These are phyloP conservation scores for Lepidium campestre DNA, from an alignment of 441 rosid species.

Conservation along the genomic window DNA sequence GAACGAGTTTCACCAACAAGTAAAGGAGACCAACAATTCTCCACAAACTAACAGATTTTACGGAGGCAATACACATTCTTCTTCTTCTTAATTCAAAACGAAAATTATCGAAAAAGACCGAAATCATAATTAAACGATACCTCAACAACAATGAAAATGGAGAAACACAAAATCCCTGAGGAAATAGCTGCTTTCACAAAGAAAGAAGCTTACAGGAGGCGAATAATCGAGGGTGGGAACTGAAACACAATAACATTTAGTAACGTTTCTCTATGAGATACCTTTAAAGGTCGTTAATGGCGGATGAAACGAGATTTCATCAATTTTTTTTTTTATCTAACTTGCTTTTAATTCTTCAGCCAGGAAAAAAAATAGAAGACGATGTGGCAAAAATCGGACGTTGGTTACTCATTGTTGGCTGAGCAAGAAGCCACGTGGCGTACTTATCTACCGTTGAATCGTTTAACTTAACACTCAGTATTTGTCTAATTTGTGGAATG, in stretches of 20 bases:
- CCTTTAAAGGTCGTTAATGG: slow-evolving; percentile 26
- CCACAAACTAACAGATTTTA: background rate
- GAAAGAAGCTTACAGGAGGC: background rate
- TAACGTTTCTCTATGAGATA: background rate
- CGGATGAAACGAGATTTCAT: slow-evolving; percentile 16
- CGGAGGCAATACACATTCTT: background rate
- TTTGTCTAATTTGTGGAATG: background rate
- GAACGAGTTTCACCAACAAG: background rate
- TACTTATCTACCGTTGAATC: slow-evolving; percentile 15
- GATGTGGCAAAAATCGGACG: slow-evolving; percentile 23
- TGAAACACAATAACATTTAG: background rate
- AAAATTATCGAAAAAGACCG: background rate
- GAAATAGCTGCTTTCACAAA: background rate
- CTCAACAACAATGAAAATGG: background rate
- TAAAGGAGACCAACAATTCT: background rate
- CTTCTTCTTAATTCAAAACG: background rate
- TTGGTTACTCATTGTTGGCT: slow-evolving; percentile 13
- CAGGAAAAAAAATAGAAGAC: background rate
- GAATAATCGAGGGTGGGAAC: background rate
- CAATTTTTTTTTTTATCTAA: background rate
- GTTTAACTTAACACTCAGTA: background rate
- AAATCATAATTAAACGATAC: background rate
- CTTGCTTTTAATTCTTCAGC: background rate
- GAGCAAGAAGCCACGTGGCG: slow-evolving; percentile 14
- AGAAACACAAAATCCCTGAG: background rate